Conservation (phyloP, 352 stramenopile species). For the Pythium grandisporangium region DNA sequence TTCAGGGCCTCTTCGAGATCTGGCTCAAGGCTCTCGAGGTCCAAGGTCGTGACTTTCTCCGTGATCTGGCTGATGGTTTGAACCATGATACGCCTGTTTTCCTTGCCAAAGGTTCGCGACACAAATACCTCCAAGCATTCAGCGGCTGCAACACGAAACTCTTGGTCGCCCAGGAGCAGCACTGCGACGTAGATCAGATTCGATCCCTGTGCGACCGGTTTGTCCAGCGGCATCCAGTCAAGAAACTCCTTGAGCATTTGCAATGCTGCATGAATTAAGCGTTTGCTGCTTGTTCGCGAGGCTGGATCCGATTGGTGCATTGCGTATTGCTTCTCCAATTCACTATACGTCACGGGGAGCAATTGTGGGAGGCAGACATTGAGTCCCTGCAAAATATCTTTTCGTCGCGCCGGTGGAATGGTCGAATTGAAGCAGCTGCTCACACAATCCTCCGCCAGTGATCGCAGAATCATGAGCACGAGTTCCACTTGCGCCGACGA, state of each 20-base stretch:
- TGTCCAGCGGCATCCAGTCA: constrained; percentile 72
- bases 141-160: constrained; percentile 43
- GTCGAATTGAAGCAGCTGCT: constrained; percentile 74
- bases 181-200: constrained; percentile 64
- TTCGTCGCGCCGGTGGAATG: constrained; percentile 59
- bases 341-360: constrained; percentile 59
- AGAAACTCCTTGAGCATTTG: constrained; percentile 78
- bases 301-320: constrained; percentile 22
- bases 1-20: constrained; percentile 42
- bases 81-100: constrained; percentile 52
- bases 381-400: constrained; percentile 71
- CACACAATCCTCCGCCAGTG: constrained; percentile 70
- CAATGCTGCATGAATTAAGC: constrained; percentile 48
- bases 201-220: constrained; percentile 30
- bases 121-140: constrained; percentile 72
- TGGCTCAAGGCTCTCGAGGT: constrained; percentile 27
- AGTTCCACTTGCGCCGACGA: constrained; percentile 43
- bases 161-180: constrained; percentile 35
- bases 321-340: constrained; percentile 66
- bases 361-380: constrained; percentile 64
- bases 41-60: constrained; percentile 37
- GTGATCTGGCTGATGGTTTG: constrained; percentile 44
- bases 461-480: constrained; percentile 61
- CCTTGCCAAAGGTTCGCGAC: constrained; percentile 58
- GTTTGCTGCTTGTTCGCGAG: constrained; percentile 26